These are phyloP conservation scores for Sphagnum tenellum DNA, from an alignment of 225 moss, liverwort and hornwort genomes.

Conservation along the genomic window DNA sequence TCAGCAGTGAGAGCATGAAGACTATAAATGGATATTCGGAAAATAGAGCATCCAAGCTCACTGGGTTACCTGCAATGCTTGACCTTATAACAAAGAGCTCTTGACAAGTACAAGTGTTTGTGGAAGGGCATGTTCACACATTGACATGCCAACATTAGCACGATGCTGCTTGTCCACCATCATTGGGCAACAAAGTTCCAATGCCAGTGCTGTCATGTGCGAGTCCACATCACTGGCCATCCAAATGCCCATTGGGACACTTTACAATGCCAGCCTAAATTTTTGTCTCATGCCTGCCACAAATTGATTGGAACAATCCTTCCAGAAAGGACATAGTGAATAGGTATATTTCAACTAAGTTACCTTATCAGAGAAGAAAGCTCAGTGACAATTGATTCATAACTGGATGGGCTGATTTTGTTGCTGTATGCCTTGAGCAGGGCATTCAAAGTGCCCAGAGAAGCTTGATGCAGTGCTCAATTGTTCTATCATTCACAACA, in stretches of 20 bases:
- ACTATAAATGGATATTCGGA: too few species aligned
- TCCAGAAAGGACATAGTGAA: too few species aligned
- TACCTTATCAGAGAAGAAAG: conserved; percentile 92
- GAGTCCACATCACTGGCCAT: conserved; percentile 87
- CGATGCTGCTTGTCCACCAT: conserved; percentile 97
- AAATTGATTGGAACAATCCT: too few species aligned
- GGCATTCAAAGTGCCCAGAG: conserved; percentile 88
- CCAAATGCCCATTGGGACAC: background rate
- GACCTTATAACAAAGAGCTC: conserved; percentile 88
- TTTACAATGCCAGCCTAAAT: too few species aligned
- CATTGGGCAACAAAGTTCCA: conserved; percentile 99
- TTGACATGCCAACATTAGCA: conserved; percentile 83
- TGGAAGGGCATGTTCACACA: conserved; percentile 82
- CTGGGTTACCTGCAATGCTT: conserved; percentile 81
- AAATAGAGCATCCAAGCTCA: too few species aligned
- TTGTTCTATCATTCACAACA: conserved; percentile 46
- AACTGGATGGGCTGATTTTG: conserved; percentile 83
- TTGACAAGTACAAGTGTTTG: conserved; percentile 92
- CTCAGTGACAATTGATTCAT: conserved; percentile 91
- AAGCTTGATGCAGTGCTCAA: conserved; percentile 88
- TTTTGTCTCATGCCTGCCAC: too few species aligned
- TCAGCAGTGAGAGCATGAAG: background rate
- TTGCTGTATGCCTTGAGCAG: conserved; percentile 83
- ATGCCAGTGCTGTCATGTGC: conserved; percentile 95
- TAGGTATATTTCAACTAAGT: too few species aligned